Conservation (phyloP, 768 basidiomycete genomes). For the Macrocybe gigantea region DNA sequence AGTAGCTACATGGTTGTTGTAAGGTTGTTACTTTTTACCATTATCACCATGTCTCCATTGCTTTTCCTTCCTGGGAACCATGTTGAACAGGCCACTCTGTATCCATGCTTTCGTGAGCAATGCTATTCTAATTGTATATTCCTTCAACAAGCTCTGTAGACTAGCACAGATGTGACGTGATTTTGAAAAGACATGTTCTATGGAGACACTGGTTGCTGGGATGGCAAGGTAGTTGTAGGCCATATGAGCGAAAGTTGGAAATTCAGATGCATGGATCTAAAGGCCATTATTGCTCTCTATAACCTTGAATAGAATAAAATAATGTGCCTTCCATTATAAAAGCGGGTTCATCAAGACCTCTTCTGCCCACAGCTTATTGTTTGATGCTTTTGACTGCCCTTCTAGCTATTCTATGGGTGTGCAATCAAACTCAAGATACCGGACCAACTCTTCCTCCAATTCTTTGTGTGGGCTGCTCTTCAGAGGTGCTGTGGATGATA, state of each 20-base stretch:
- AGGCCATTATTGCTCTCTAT: neutral
- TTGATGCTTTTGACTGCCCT: too few relatives aligned
- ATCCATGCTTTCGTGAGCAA: conserved; percentile 17
- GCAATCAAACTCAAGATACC: too few relatives aligned
- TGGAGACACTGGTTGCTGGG: conserved; percentile 16
- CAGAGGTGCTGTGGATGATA: too few relatives aligned
- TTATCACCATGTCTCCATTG: too few relatives aligned
- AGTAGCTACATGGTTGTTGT: too few relatives aligned
- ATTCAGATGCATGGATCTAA: neutral
- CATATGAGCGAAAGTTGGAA: neutral
- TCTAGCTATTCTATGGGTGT: too few relatives aligned
- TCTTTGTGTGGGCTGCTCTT: too few relatives aligned
- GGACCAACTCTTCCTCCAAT: too few relatives aligned
- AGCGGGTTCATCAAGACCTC: neutral
- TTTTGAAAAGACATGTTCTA: conserved; percentile 17
- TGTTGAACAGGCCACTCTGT: too few relatives aligned
- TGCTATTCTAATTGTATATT: conserved; percentile 11
- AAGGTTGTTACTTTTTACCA: too few relatives aligned
- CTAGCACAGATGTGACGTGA: conserved; percentile 15
- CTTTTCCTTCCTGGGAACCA: too few relatives aligned
- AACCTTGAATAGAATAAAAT: neutral
- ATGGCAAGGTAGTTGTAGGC: conserved; percentile 9
- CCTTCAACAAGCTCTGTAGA: conserved; percentile 12
- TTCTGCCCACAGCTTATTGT: too few relatives aligned
- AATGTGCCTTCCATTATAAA: neutral